These are phyloP conservation scores for Lipomyces japonicus DNA, from an alignment of 805 yeast species.

Conservation along the genomic window DNA sequence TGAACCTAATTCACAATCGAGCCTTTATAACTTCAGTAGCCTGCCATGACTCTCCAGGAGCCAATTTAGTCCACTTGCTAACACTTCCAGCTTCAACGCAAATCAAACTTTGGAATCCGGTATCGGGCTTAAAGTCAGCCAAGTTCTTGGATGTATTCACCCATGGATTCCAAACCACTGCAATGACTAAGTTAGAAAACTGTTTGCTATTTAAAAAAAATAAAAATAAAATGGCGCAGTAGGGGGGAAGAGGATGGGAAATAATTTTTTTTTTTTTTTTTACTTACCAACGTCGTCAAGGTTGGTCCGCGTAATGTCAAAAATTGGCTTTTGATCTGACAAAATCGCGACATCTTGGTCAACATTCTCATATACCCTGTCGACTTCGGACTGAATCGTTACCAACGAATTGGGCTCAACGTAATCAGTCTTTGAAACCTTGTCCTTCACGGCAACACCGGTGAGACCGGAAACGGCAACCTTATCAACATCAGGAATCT, in stretches of 20 bases:
- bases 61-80: slow-evolving; percentile 56
- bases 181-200: slow-evolving; percentile 42
- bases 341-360: slow-evolving; percentile 57
- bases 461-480: slow-evolving; percentile 72
- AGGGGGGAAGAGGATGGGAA: neutral
- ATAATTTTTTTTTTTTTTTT: too few relatives aligned
- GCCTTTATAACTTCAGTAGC: slow-evolving; percentile 56
- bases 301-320: slow-evolving; percentile 61
- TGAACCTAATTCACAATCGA: slow-evolving; percentile 5
- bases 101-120: slow-evolving; percentile 80
- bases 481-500: slow-evolving; percentile 71
- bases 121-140: slow-evolving; percentile 84
- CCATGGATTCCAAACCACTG: slow-evolving; percentile 99
- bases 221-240: neutral
- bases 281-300: slow-evolving; percentile 47
- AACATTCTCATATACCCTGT: slow-evolving; percentile 72
- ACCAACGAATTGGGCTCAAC: slow-evolving; percentile 34
- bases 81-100: slow-evolving; percentile 96
- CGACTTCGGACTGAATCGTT: slow-evolving; percentile 57
- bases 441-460: slow-evolving; percentile 72
- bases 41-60: slow-evolving; percentile 72
- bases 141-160: slow-evolving; percentile 70
- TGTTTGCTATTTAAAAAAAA: neutral
- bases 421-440: slow-evolving; percentile 54
- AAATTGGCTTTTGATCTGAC: slow-evolving; percentile 64